Base-by-base conservation (phyloP, 805 yeast species). In the Wickerhamia fluorescens region DNA sequence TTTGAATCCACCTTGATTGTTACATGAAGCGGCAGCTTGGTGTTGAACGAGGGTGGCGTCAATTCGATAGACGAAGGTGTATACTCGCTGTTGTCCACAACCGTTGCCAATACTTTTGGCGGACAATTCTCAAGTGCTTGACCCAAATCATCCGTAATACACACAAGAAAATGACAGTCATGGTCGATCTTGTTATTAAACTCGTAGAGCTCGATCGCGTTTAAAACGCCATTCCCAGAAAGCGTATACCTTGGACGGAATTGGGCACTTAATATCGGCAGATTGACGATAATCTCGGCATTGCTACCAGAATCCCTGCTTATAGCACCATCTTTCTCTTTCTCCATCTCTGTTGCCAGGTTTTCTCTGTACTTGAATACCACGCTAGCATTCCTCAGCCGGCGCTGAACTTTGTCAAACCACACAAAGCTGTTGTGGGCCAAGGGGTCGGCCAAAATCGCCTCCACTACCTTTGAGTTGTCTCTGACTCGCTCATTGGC, bases 401-500 rank as follows among this genome's bases (percentile, higher is more conserved):
- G n/a, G n/a, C n/a, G n/a, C n/a, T n/a, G n/a, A 4, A 63, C 34
- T 16, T 37, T 27, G n/a, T 44, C 27, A 15, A 52, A 56, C 68
- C 68, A 59, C 9, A 19, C n/a, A 14, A 43, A 34, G 33, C 55
- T 59, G 8, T 40, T 41, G 8, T 38, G 43, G 9, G 68, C 49
- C 28, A 63, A 45, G 5, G 70, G 70, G 32, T 63, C 68, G 1
- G 68, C 61, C 22, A 63, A 44, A 7, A 63, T 36, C 3, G 53
- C 34, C 21, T 61, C 65, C 5, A 63, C 23, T n/a, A 63, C 20
- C 28, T 45, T 57, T n/a, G 65, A 52, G 2, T 40, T 28, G 6
- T 23, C 16, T 10, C 40, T 35, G 5, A 37, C 31, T 5, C 16
- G 16, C 6, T 46, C 50, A 30, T 49, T 48, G 20, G 51, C 56